A percentile compares a stretch with the other conserved stretches of the same genome.
Conservation (phyloP, 306 rosid species). For the Acacia confusa region DNA sequence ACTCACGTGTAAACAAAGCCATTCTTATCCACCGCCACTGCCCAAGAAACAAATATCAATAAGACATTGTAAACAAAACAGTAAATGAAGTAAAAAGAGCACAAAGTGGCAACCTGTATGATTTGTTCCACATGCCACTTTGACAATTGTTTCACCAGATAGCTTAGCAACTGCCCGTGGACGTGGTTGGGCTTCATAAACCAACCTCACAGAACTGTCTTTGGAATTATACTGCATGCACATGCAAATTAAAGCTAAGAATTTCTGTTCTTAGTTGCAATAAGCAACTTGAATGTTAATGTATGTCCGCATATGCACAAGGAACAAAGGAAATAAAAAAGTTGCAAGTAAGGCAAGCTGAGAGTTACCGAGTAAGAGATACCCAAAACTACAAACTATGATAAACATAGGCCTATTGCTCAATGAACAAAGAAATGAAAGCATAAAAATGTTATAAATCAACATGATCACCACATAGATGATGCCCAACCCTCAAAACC, state of each 20-base stretch:
- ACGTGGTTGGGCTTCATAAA: slow-evolving; percentile 96
- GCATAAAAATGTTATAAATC: background rate
- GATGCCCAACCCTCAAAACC: slow-evolving; percentile 5
- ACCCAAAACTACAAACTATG: background rate
- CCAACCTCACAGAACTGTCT: slow-evolving; percentile 91
- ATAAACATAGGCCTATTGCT: slow-evolving; percentile 9
- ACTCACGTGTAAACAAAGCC: slow-evolving; percentile 96
- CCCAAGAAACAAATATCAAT: slow-evolving; percentile 37
- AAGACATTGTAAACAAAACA: slow-evolving; percentile 15
- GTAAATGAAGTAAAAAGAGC: slow-evolving; percentile 3
- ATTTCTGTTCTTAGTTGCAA: background rate
- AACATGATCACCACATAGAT: background rate
- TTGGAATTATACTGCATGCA: slow-evolving; percentile 85
- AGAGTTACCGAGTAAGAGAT: background rate
- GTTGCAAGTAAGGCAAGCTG: background rate
- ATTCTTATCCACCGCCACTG: slow-evolving; percentile 92
- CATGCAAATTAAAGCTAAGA: slow-evolving; percentile 37
- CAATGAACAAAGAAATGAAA: background rate
- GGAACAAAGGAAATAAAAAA: background rate
- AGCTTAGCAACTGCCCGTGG: slow-evolving; percentile 85
- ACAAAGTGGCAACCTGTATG: slow-evolving; percentile 58
- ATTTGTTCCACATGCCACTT: slow-evolving; percentile 93
- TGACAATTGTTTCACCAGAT: slow-evolving; percentile 78
- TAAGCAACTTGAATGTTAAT: background rate
- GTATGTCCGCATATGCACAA: background rate